These are phyloP conservation scores for Vanderwaltozyma verrucispora DNA, from an alignment of 805 yeast species.

Conservation along the genomic window DNA sequence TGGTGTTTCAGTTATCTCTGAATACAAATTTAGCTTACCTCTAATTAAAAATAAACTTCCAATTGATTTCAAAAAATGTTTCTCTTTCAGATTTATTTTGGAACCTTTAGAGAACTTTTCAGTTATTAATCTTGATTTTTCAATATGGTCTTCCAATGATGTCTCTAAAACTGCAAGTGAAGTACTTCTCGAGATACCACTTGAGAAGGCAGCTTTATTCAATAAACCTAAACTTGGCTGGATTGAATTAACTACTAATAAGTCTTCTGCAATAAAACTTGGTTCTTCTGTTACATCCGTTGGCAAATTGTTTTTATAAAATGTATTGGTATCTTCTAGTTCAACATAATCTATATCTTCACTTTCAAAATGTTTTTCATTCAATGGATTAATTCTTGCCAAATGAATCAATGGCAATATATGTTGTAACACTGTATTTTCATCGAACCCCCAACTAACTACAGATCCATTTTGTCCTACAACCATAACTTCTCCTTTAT, in stretches of 20 bases:
- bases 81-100: slow-evolving; percentile 40
- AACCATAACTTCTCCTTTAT: slow-evolving; percentile 47
- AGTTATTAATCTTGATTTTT: slow-evolving; percentile 51
- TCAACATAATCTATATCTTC: slow-evolving; percentile 83
- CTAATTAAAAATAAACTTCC: slow-evolving; percentile 68
- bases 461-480: slow-evolving; percentile 63
- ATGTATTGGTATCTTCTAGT: slow-evolving; percentile 10
- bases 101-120: slow-evolving; percentile 57
- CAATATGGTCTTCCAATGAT: slow-evolving; percentile 59
- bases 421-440: slow-evolving; percentile 35
- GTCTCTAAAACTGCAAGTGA: slow-evolving; percentile 72
- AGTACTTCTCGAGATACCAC: slow-evolving; percentile 80
- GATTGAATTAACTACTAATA: slow-evolving; percentile 51
- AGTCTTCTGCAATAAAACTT: slow-evolving; percentile 54
- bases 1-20: slow-evolving; percentile 85
- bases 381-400: slow-evolving; percentile 36
- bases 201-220: slow-evolving; percentile 82
- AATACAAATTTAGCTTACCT: slow-evolving; percentile 75
- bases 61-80: slow-evolving; percentile 55
- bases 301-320: slow-evolving; percentile 3
- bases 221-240: slow-evolving; percentile 39
- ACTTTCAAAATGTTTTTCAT: slow-evolving; percentile 45
- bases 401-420: slow-evolving; percentile 43
- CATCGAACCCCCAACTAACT: slow-evolving; percentile 75
- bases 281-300: slow-evolving; percentile 12